phyloP scores from a whole-genome alignment of 228 moss, liverwort and hornwort genomes.

The Sphagnum fallax region DNA sequence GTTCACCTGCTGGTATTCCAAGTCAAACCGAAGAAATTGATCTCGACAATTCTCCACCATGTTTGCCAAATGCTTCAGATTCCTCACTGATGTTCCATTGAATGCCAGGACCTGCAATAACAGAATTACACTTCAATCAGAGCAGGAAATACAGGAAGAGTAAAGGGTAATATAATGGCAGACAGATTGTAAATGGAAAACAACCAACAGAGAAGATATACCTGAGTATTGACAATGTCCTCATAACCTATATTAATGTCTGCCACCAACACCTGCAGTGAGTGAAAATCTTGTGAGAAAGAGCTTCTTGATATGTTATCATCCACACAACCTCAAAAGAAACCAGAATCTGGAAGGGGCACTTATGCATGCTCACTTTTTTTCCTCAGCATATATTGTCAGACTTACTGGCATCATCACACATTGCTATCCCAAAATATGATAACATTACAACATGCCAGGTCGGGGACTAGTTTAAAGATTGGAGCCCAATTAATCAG shows the following conservation, averaged over 20 bases:
- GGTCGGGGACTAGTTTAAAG: no score
- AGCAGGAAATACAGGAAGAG: neutral
- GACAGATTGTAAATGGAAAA: neutral
- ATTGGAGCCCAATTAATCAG: no score
- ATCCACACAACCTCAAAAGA: no score
- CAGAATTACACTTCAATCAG: neutral
- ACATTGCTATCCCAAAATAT: no score
- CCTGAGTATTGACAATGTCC: constrained; percentile 99
- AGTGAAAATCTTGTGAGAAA: neutral
- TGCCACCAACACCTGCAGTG: constrained; percentile 82
- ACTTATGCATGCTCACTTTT: no score
- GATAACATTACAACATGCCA: no score
- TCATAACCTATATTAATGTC: constrained; percentile 99
- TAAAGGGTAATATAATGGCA: neutral
- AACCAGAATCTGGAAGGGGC: no score
- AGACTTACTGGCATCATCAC: no score
- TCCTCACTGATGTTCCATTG: constrained; percentile 85
- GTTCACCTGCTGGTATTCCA: constrained; percentile 93
- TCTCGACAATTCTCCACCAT: constrained; percentile 94
- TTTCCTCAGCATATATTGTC: no score
- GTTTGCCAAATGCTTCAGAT: constrained; percentile 87
- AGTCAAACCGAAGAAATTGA: constrained; percentile 89
- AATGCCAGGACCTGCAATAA: constrained; percentile 77
- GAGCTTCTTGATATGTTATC: neutral
- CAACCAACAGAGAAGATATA: constrained; percentile 9